phyloP scores from a whole-genome alignment of 345 rosid species.

The Sonneratia alba region DNA sequence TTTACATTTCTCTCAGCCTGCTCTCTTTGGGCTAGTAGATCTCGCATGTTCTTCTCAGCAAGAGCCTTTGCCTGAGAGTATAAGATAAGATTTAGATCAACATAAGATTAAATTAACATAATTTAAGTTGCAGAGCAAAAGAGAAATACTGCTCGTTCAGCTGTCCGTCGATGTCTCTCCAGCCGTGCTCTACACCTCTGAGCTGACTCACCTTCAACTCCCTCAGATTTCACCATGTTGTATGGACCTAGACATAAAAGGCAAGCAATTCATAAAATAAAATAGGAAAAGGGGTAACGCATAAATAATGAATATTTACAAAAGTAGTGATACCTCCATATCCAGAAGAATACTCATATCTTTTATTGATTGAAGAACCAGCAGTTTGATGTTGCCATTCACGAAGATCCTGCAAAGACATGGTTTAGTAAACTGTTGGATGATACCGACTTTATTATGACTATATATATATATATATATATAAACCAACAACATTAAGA shows the following conservation, averaged over 20 bases:
- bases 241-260: conserved; percentile 20
- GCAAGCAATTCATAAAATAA: conserved; percentile 1
- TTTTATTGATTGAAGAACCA: conserved; percentile 33
- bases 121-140: conserved; percentile 1
- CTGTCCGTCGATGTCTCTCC: conserved; percentile 83
- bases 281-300: background rate
- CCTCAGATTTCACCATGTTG: conserved; percentile 27
- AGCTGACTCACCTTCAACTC: conserved; percentile 77
- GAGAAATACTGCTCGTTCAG: conserved; percentile 74
- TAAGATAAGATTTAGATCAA: background rate
- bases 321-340: conserved; percentile 30
- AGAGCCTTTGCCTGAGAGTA: conserved; percentile 82
- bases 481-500: background rate
- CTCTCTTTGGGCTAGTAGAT: conserved; percentile 80
- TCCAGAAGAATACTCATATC: conserved; percentile 40
- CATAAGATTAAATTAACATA: background rate
- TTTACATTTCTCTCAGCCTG: conserved; percentile 81
- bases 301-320: background rate
- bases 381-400: conserved; percentile 43
- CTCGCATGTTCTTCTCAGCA: conserved; percentile 92
- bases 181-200: conserved; percentile 94
- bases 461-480: no score
- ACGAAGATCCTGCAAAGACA: conserved; percentile 33
- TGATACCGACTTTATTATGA: no score
- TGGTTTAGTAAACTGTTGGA: no score